Percentiles rank a stretch among this genome's conserved stretches.
Conservation (phyloP, 192 early-diverging fungal species). For the Dissophora ornata region DNA sequence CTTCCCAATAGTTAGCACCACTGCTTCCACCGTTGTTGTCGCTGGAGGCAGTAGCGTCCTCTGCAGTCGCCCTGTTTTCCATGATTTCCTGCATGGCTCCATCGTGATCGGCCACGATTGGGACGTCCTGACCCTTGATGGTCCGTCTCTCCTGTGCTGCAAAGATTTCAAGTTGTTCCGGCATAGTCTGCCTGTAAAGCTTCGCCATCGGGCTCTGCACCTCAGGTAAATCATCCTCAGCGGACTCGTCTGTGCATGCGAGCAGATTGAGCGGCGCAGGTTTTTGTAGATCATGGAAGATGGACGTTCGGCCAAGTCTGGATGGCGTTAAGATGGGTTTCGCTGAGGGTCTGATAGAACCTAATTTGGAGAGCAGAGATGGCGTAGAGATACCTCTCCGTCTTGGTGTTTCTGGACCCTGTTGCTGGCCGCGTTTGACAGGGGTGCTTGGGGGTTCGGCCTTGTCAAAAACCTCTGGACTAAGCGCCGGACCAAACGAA, state of each 20-base stretch:
- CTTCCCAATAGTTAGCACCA: background rate
- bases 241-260: background rate
- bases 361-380: constrained; percentile 2
- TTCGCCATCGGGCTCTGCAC: background rate
- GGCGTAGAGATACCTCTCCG: constrained; percentile 18
- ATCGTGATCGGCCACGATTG: too few species aligned
- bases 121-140: too few species aligned
- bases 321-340: constrained; percentile 41
- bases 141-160: too few species aligned
- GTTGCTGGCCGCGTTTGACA: constrained; percentile 60
- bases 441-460: constrained; percentile 65
- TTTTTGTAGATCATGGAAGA: constrained; percentile 15
- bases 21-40: constrained; percentile 1
- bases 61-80: too few species aligned
- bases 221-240: background rate
- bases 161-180: too few species aligned
- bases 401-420: constrained; percentile 22
- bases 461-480: constrained; percentile 71
- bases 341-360: constrained; percentile 1
- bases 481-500: constrained; percentile 67
- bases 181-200: too few species aligned
- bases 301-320: constrained; percentile 8
- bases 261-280: constrained; percentile 27
- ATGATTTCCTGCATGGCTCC: too few species aligned
- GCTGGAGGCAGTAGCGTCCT: too few species aligned